phyloP scores from a whole-genome alignment of 1,284 basidiomycete genomes.

The Tetrapyrgos nigripes region DNA sequence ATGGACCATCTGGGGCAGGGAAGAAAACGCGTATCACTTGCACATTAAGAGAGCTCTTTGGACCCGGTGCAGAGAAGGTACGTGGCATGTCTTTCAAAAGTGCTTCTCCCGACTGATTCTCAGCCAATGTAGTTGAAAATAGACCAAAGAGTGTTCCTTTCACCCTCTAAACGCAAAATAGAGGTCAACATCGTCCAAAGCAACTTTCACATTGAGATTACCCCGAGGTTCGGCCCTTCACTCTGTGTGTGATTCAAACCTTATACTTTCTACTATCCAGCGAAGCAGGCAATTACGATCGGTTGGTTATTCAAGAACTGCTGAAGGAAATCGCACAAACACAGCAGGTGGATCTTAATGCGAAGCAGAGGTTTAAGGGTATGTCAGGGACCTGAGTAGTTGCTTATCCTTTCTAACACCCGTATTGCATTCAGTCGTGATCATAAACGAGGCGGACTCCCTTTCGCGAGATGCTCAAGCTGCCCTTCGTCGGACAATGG shows the following conservation, averaged over 20 bases:
- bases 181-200: constrained; percentile 98
- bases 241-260: neutral
- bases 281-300: constrained; percentile 96
- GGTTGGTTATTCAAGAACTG: constrained; percentile 96
- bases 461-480: constrained; percentile 97
- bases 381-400: constrained; percentile 17
- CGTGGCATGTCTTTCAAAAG: constrained; percentile 15
- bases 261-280: constrained; percentile 48
- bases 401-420: neutral
- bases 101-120: constrained; percentile 8
- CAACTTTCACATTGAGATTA: constrained; percentile 98
- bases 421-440: constrained; percentile 72
- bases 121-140: constrained; percentile 89
- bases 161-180: constrained; percentile 93
- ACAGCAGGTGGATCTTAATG: constrained; percentile 95
- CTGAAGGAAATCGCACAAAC: constrained; percentile 99
- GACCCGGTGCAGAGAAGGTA: constrained; percentile 92
- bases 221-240: constrained; percentile 75
- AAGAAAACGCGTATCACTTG: constrained; percentile 98
- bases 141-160: constrained; percentile 96
- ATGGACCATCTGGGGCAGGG: constrained; percentile 95
- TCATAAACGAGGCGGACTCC: constrained; percentile 98
- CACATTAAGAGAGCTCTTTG: constrained; percentile 90
- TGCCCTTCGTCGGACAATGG: constrained; percentile 97
- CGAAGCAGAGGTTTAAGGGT: constrained; percentile 98